Evolutionary conservation across 768 basidiomycete species (phyloP).

Genomic region (Postia placenta): DNA sequence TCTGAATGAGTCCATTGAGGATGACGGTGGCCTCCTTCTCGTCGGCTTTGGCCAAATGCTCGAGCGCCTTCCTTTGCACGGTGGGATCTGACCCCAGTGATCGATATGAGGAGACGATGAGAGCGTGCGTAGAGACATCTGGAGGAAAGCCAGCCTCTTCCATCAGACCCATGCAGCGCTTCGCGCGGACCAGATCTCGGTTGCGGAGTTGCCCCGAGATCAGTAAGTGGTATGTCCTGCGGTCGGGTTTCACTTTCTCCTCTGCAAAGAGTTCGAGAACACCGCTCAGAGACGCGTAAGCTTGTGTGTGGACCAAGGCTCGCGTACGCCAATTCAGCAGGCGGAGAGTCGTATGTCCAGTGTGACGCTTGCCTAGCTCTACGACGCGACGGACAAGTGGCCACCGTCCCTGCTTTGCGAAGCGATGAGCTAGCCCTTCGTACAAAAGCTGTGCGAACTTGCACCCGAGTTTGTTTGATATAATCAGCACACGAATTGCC

Average conservation of each 20-base stretch:
- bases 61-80: slow-evolving; percentile 47
- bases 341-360: slow-evolving; percentile 42
- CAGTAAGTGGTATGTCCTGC: slow-evolving; percentile 65
- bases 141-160: slow-evolving; percentile 44
- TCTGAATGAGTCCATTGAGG: slow-evolving; percentile 66
- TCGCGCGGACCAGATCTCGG: slow-evolving; percentile 51
- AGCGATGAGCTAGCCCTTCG: slow-evolving; percentile 46
- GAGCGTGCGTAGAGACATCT: slow-evolving; percentile 52
- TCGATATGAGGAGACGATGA: slow-evolving; percentile 54
- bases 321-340: slow-evolving; percentile 69
- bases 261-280: slow-evolving; percentile 46
- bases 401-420: slow-evolving; percentile 48
- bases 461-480: slow-evolving; percentile 46
- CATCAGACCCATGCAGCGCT: slow-evolving; percentile 51
- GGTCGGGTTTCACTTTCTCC: slow-evolving; percentile 41
- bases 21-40: slow-evolving; percentile 39
- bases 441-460: slow-evolving; percentile 47
- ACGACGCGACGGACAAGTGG: slow-evolving; percentile 40
- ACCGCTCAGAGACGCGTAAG: slow-evolving; percentile 39
- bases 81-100: slow-evolving; percentile 50
- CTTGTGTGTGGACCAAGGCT: slow-evolving; percentile 49
- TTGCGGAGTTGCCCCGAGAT: slow-evolving; percentile 66
- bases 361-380: slow-evolving; percentile 41
- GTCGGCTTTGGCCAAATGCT: slow-evolving; percentile 37
- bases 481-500: slow-evolving; percentile 38